These are phyloP conservation scores for Candida nanaspora DNA, from an alignment of 805 yeast genomes.

Conservation along the genomic window DNA sequence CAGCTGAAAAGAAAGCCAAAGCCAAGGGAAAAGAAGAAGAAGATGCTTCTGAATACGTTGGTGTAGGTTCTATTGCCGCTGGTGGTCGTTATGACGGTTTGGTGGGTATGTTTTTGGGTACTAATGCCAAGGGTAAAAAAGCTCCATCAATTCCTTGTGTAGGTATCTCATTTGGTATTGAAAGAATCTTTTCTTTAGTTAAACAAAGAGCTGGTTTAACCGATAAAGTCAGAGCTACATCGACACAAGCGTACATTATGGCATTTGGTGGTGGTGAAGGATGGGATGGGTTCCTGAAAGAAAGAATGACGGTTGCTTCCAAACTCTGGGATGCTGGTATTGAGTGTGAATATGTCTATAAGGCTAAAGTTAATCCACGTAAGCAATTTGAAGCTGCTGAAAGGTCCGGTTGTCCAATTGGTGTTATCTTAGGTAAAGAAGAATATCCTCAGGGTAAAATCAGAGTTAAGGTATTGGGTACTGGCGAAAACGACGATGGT, in stretches of 20 bases:
- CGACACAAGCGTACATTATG: slow-evolving; percentile 93
- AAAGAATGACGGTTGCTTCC: slow-evolving; percentile 84
- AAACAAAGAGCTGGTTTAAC: slow-evolving; percentile 64
- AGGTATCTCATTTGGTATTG: slow-evolving; percentile 96
- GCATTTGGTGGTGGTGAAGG: slow-evolving; percentile 98
- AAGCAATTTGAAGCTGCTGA: slow-evolving; percentile 98
- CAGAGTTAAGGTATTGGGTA: slow-evolving; percentile 83
- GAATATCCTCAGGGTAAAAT: slow-evolving; percentile 77
- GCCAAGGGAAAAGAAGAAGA: slow-evolving; percentile 47
- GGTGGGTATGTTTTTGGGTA: slow-evolving; percentile 90
- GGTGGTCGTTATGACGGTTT: slow-evolving; percentile 97
- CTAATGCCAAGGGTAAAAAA: slow-evolving; percentile 68
- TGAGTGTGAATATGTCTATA: slow-evolving; percentile 86
- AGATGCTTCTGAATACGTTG: slow-evolving; percentile 94
- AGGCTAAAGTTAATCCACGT: slow-evolving; percentile 88
- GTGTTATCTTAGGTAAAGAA: slow-evolving; percentile 93
- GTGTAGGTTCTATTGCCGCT: slow-evolving; percentile 97
- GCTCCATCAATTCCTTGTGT: slow-evolving; percentile 85
- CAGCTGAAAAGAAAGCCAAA: slow-evolving; percentile 48
- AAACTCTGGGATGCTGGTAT: slow-evolving; percentile 82
- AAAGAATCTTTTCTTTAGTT: slow-evolving; percentile 84
- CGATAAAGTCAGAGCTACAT: slow-evolving; percentile 66
- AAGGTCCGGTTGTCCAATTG: slow-evolving; percentile 82
- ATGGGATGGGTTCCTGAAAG: slow-evolving; percentile 88
- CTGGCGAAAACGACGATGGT: slow-evolving; percentile 85